Evolutionary conservation across 78 protist species (phyloP), one percentile per base, ranked within the genome.

Genomic region (Diacronema lutheri): DNA sequence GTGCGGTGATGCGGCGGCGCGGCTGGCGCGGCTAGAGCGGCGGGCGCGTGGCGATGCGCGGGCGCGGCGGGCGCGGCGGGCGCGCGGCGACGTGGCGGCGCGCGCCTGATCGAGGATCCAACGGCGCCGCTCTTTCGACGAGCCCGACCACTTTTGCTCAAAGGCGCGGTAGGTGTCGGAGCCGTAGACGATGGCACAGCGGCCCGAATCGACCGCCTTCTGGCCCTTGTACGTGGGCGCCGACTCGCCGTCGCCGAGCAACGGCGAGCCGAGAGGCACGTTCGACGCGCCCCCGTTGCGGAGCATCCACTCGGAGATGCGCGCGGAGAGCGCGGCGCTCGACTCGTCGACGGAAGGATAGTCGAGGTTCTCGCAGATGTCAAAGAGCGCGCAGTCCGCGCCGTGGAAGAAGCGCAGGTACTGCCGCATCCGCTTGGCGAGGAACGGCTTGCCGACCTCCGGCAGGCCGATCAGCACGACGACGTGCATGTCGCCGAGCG

Each of bases 51-150:
- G n/a, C n/a, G n/a, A n/a, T n/a, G n/a, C n/a, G n/a, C n/a, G n/a
- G n/a, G n/a, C n/a, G n/a, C n/a, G n/a, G n/a, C n/a, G n/a, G n/a
- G n/a, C n/a, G n/a, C n/a, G n/a, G n/a, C n/a, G n/a, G n/a, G n/a
- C n/a, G n/a, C n/a, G n/a, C n/a, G n/a, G n/a, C n/a, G n/a, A n/a
- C n/a, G n/a, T n/a, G n/a, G n/a, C n/a, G n/a, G n/a, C n/a, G n/a
- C n/a, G n/a, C n/a, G n/a, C 14, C 4, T 7, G 16, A 14, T 35
- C 50, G 50, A 55, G 50, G n/a, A 29, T 9, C 76, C 76, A 68
- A 12, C 50, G 41, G n/a, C 76, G 76, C 50, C 76, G 76, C 46
- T 68, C 76, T n/a, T 68, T 68, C 21, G 76, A 68, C 6, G 76
- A 33, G 13, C 76, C 46, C 26, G 76, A 21, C 50, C 50, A n/a